phyloP scores from a whole-genome alignment of 495 filamentous ascomycete genomes.

The Aspergillus biplanus region DNA sequence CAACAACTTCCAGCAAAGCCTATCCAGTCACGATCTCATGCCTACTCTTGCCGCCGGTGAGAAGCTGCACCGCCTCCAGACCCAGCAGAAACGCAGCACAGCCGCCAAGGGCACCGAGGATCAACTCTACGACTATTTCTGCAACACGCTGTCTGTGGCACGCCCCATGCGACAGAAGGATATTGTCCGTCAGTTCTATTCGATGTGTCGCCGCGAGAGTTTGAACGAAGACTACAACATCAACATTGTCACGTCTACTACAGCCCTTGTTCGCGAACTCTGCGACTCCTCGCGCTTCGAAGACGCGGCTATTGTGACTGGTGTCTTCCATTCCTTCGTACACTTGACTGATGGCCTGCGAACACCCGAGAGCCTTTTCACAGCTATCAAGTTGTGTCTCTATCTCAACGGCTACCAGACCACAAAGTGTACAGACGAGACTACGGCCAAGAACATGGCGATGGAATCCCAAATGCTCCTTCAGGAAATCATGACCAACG shows the following conservation, averaged over 20 bases:
- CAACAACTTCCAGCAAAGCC: conserved; percentile 55
- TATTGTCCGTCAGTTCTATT: conserved; percentile 48
- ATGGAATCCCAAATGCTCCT: conserved; percentile 58
- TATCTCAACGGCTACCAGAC: conserved; percentile 55
- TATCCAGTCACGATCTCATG: conserved; percentile 50
- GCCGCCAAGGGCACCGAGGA: conserved; percentile 51
- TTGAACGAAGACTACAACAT: conserved; percentile 45
- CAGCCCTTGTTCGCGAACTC: conserved; percentile 42
- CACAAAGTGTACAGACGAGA: conserved; percentile 42
- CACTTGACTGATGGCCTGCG: conserved; percentile 57
- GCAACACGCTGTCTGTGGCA: conserved; percentile 54
- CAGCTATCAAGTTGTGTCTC: conserved; percentile 59
- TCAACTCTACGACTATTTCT: conserved; percentile 59
- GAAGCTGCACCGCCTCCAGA: conserved; percentile 56
- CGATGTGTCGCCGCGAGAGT: conserved; percentile 53
- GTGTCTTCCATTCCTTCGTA: conserved; percentile 59
- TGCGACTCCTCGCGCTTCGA: conserved; percentile 49
- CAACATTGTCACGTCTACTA: conserved; percentile 46
- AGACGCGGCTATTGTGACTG: conserved; percentile 56
- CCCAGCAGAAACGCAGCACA: conserved; percentile 44
- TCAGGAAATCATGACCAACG: conserved; percentile 52
- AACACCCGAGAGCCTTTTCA: conserved; percentile 48
- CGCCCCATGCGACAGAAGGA: conserved; percentile 40
- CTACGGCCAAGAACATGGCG: conserved; percentile 50
- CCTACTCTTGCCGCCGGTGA: conserved; percentile 54